Evolutionary conservation across 2,329 filamentous ascomycete species (phyloP), one percentile per base, ranked within the genome.

Genomic region (Thelonectria rubi): DNA sequence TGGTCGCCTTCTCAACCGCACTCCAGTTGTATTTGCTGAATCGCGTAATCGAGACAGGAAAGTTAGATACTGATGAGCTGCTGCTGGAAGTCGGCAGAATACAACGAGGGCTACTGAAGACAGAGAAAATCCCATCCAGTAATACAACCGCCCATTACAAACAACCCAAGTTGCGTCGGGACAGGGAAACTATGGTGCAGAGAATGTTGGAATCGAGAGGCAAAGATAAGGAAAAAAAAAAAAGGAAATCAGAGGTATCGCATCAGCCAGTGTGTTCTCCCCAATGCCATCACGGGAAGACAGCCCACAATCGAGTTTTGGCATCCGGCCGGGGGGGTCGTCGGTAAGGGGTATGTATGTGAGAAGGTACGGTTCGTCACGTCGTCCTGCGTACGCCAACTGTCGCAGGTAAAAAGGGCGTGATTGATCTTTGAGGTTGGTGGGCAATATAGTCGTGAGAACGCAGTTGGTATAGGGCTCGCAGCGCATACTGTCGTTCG

Each of bases 361-460:
- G 67, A 69, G 69, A 72, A 69, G 71, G 70, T 74, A 67, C 67
- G 71, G 73, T 74, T 78, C 76, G 75, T 79, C 75, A 76, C 72
- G 73, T 79, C 75, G 76, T 78, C 75, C 72, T 74, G 76, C 72
- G 69, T 76, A 69, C 73, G 75, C 74, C 74, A 72, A 72, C 71
- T 70, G 65, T 75, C 72, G 74, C 72, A 72, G 70, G 70, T 69
- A 71, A 69, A 63, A 72, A 71, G 67, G 68, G 69, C 64, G 65
- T 74, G 58, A 68, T 72, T 70, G 68, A 63, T 66, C 63, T 72
- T 71, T 70, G 67, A 69, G 66, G 70, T 70, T 67, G 65, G 62
- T 67, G 68, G 72, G 71, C 69, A 68, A 70, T 67, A 68, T 71
- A 64, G 61, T 75, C 68, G 71, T 73, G 70, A 61, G 65, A 71